Evolutionary conservation across 2,329 filamentous ascomycete species (phyloP).

Genomic region (Penicillium concentricum): DNA sequence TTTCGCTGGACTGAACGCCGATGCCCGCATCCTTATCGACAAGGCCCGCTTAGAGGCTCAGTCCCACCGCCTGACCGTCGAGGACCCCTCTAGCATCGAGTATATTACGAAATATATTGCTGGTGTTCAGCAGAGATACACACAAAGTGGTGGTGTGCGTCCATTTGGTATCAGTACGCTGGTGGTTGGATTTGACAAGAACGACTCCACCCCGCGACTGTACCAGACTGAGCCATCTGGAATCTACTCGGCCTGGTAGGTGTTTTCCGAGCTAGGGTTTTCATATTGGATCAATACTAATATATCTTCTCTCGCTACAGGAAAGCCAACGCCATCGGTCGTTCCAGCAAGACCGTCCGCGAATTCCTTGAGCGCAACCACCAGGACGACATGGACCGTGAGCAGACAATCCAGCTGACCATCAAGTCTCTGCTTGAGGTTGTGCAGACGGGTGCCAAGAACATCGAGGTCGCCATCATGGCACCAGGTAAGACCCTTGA

Average conservation of each 20-base stretch:
- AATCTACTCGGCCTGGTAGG: slow-evolving; percentile 97
- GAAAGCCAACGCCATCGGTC: slow-evolving; percentile 98
- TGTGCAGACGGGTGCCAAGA: slow-evolving; percentile 98
- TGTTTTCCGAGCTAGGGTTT: slow-evolving; percentile 7
- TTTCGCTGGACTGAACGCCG: slow-evolving; percentile 95
- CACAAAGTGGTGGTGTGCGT: slow-evolving; percentile 94
- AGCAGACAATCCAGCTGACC: slow-evolving; percentile 92
- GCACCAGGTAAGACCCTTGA: slow-evolving; percentile 86
- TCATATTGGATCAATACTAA: slow-evolving; percentile 15
- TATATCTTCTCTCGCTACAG: slow-evolving; percentile 48
- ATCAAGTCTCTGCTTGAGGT: slow-evolving; percentile 98
- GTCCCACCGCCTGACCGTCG: slow-evolving; percentile 93
- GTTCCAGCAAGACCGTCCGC: slow-evolving; percentile 97
- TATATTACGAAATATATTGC: slow-evolving; percentile 99
- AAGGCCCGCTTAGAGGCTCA: slow-evolving; percentile 97
- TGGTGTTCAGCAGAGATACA: slow-evolving; percentile 97
- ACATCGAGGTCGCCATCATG: slow-evolving; percentile 99
- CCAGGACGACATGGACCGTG: slow-evolving; percentile 95
- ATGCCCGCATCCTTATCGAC: slow-evolving; percentile 96
- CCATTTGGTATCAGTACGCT: slow-evolving; percentile 99
- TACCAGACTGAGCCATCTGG: slow-evolving; percentile 99
- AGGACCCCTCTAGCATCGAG: slow-evolving; percentile 96
- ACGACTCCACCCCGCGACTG: slow-evolving; percentile 80
- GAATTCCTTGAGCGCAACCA: slow-evolving; percentile 99
- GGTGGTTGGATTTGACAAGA: slow-evolving; percentile 97